Conservation (phyloP, 2,329 filamentous ascomycete genomes). For the Aspergillus sp. region DNA sequence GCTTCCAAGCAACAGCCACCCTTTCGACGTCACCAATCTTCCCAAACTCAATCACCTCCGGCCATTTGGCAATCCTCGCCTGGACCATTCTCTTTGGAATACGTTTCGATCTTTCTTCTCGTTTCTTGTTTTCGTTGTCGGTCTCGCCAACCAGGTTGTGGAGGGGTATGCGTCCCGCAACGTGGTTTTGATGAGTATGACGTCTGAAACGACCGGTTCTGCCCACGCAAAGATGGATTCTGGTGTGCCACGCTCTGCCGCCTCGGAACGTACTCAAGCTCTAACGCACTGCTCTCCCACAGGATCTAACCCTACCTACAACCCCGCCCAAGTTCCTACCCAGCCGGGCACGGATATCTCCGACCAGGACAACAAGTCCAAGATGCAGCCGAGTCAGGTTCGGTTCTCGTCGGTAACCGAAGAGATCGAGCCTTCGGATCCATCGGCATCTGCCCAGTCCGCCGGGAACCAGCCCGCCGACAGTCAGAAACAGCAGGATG, state of each 20-base stretch:
- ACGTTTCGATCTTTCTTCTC: neutral
- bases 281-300: slow-evolving; percentile 8
- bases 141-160: slow-evolving; percentile 12
- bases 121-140: neutral
- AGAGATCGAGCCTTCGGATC: slow-evolving; percentile 60
- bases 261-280: neutral
- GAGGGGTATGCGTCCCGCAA: slow-evolving; percentile 37
- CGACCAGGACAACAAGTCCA: slow-evolving; percentile 30
- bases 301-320: slow-evolving; percentile 21
- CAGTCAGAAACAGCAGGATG: slow-evolving; percentile 43
- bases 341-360: slow-evolving; percentile 22
- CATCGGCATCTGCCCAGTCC: slow-evolving; percentile 23
- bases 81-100: neutral
- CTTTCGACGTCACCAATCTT: neutral
- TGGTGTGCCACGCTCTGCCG: slow-evolving; percentile 29
- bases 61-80: neutral
- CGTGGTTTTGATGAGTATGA: slow-evolving; percentile 33
- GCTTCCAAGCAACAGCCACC: neutral
- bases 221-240: slow-evolving; percentile 27
- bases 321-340: slow-evolving; percentile 22
- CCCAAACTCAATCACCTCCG: neutral
- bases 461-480: slow-evolving; percentile 10
- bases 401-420: slow-evolving; percentile 71
- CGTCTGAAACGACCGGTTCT: slow-evolving; percentile 35
- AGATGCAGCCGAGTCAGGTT: slow-evolving; percentile 47